Evolutionary conservation across 495 filamentous ascomycete genomes (phyloP).

Genomic region (Penicillium ucsense): DNA sequence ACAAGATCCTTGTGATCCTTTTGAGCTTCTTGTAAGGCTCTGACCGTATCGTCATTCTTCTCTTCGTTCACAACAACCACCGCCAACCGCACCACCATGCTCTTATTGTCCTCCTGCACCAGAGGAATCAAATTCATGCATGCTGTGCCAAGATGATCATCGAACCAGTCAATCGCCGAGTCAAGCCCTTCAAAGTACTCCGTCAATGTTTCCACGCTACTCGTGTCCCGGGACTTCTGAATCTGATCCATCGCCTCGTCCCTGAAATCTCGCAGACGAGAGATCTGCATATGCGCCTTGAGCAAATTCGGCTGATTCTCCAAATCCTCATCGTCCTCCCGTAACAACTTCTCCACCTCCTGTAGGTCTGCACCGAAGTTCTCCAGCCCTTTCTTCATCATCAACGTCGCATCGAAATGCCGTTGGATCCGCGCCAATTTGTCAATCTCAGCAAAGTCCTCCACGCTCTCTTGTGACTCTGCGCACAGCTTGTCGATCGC

Average conservation of each 20-base stretch:
- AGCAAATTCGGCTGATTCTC: constrained; percentile 92
- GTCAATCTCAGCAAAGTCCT: constrained; percentile 95
- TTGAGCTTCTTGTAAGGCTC: constrained; percentile 85
- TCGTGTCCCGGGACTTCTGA: constrained; percentile 57
- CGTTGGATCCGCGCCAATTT: constrained; percentile 84
- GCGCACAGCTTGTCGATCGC: constrained; percentile 97
- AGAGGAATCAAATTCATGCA: constrained; percentile 84
- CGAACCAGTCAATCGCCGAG: constrained; percentile 82
- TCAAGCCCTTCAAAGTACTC: constrained; percentile 87
- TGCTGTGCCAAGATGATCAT: constrained; percentile 82
- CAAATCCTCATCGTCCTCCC: constrained; percentile 70
- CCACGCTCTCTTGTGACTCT: constrained; percentile 91
- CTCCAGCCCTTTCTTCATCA: constrained; percentile 84
- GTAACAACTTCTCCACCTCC: constrained; percentile 63
- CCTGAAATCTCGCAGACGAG: constrained; percentile 80
- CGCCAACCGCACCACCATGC: constrained; percentile 82
- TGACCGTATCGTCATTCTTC: constrained; percentile 83
- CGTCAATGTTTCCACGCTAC: constrained; percentile 67
- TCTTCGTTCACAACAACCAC: constrained; percentile 92
- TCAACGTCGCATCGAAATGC: constrained; percentile 84
- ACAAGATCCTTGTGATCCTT: constrained; percentile 92
- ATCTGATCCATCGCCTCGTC: constrained; percentile 97
- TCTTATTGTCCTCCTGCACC: constrained; percentile 72
- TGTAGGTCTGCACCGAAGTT: constrained; percentile 68
- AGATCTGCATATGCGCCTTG: constrained; percentile 80